These are phyloP conservation scores for Phytophthora citrophthora DNA, from an alignment of 352 stramenopile genomes.

Conservation along the genomic window DNA sequence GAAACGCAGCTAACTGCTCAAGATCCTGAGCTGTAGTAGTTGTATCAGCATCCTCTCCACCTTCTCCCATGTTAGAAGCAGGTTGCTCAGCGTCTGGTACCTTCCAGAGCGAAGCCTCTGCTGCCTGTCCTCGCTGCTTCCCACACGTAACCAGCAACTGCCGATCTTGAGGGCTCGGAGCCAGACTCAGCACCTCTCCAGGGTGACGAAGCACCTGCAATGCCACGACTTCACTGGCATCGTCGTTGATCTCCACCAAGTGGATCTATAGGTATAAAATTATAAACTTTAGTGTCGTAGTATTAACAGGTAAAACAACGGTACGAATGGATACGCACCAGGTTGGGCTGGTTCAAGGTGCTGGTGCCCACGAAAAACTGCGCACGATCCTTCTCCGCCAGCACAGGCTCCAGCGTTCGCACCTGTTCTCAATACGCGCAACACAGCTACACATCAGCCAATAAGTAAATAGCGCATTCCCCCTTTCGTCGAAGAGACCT, in stretches of 20 bases:
- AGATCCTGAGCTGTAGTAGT: constrained; percentile 32
- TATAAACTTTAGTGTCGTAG: constrained; percentile 14
- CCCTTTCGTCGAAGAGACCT: constrained; percentile 22
- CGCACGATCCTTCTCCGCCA: constrained; percentile 64
- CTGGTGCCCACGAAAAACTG: constrained; percentile 77
- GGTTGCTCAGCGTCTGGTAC: constrained; percentile 33
- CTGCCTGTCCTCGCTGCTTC: constrained; percentile 43
- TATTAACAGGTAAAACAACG: not conserved
- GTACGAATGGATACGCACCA: constrained; percentile 34
- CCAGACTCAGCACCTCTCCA: constrained; percentile 57
- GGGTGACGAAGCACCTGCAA: constrained; percentile 49
- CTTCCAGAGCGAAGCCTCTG: constrained; percentile 57
- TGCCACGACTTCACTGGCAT: constrained; percentile 44
- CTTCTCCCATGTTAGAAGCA: constrained; percentile 1
- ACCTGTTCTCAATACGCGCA: constrained; percentile 33
- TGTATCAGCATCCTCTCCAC: constrained; percentile 5
- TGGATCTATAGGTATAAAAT: constrained; percentile 44
- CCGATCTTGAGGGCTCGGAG: constrained; percentile 53
- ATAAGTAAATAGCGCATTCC: not conserved
- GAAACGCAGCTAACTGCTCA: constrained; percentile 40
- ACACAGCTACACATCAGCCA: not conserved
- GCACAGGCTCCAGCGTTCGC: constrained; percentile 70
- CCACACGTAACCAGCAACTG: constrained; percentile 63
- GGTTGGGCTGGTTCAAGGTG: constrained; percentile 68
- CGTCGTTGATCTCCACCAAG: constrained; percentile 64